Base-by-base conservation (phyloP, 1,284 basidiomycete species). In the Cryptococcus sp. region DNA sequence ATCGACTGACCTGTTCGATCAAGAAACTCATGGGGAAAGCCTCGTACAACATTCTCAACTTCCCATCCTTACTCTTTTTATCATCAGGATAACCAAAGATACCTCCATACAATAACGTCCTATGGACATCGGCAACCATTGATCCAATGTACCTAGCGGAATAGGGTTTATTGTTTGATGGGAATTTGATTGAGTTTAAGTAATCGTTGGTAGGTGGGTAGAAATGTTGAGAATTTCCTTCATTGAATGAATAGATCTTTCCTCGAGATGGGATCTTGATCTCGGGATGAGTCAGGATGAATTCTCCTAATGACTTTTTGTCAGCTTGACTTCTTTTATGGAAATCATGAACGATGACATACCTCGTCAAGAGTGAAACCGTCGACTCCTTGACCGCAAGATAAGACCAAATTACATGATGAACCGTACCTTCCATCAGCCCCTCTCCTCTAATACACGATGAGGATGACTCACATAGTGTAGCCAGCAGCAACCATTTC, bases 241-340 rank as follows among this genome's bases (percentile, higher is more conserved):
- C 96, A 78, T 98, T 99, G 82, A 98, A 94, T 18, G 93, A 98
- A 80, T 99, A 98, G 72, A 98, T 98, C 80, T 98, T 98, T 63
- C 96, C 96, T 52, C 96, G 86, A 22, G 83, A 65, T 5, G 96
- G 96, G 62, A 99, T 88, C 74, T 84, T 83, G 77, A 99, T 98
- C 72, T 98, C 85, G 22, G 93, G 93, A 79, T 99, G 96, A 34
- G 96, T 99, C 56, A 98, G 84, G 74, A 99, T 97, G 77, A 98
- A 99, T 79, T 99, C 96, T 66, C 96, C 96, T 41, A 97, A 83
- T 4, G 91, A 70, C 76, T 77, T 50, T 24, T 23, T 21, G 21
- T 7, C 42, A 36, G 24, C 43, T 9, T n/a, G 37, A 39, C 18
- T 21, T n/a, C 45, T 21, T 34, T 18, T 25, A 18, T n/a, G 43